Evolutionary conservation across 306 rosid genomes (phyloP).

Genomic region (Vigna nakashimae): DNA sequence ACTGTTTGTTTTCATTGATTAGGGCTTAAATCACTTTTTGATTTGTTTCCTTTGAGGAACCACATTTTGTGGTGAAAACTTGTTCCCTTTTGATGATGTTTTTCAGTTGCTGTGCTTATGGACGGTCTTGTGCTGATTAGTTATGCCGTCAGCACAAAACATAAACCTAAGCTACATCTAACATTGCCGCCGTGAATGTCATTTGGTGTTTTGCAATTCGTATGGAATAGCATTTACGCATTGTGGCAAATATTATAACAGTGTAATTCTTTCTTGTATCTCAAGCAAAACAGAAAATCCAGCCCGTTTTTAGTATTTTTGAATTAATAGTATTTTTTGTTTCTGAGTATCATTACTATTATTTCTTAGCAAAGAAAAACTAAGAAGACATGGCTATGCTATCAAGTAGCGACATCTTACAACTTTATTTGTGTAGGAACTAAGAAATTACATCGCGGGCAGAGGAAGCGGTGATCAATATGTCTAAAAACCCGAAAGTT

Average conservation of each 20-base stretch:
- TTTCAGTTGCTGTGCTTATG: conserved; percentile 56
- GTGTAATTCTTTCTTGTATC: not conserved
- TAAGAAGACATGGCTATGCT: not conserved
- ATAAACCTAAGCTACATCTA: conserved; percentile 69
- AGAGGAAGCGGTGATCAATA: conserved; percentile 23
- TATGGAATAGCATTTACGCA: conserved; percentile 23
- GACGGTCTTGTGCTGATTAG: conserved; percentile 72
- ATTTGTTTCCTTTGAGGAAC: not conserved
- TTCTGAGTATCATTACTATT: not conserved
- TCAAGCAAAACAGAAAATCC: not conserved
- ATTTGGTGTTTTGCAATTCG: conserved; percentile 22
- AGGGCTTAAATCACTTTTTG: not conserved
- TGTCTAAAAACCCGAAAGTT: conserved; percentile 77
- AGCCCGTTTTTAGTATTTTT: not conserved
- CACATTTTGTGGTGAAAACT: not conserved
- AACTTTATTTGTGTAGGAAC: conserved; percentile 11
- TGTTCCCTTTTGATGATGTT: not conserved
- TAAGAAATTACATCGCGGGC: not conserved
- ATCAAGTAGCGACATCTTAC: not conserved
- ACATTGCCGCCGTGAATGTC: conserved; percentile 39
- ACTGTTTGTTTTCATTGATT: not conserved
- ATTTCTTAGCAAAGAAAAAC: no score
- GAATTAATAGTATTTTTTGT: conserved; percentile 1
- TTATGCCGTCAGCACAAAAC: conserved; percentile 59
- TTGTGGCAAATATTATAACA: conserved; percentile 47